Base-by-base conservation (phyloP, 805 yeast species). In the Starmerella sp. region DNA sequence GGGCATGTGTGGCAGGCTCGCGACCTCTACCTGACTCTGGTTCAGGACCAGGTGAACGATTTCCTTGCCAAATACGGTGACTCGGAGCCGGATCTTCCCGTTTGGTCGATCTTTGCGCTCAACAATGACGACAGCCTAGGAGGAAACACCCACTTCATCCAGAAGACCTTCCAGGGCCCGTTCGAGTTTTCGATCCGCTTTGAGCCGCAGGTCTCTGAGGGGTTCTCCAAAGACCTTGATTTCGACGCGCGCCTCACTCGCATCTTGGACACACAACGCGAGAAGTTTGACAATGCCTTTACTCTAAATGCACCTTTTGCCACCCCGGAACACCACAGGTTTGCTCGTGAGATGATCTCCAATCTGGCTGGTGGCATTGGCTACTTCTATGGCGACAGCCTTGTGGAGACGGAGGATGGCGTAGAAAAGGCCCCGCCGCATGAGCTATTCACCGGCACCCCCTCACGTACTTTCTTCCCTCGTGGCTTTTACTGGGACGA, bases 401-500 rank as follows among this genome's bases (percentile, higher is more conserved):
- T 93, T 29, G 72, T 82, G 36, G 87, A 83, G 60, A 89, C 84
- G 55, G 86, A 84, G 10, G 81, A 81, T 6, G 51, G 51, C 28
- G 43, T 48, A 5, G 51, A 48, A n/a, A 48, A 30, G 35, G 51
- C 51, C 5, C 43, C 48, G 22, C 51, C 53, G 32, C 50, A 52
- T 57, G 86, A 83, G 60, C 70, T 93, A 49, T 86, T 89, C 63
- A 78, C 93, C 0, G 75, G 88, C 28, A 93, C 88, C 36, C 98
- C 98, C 2, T 86, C 96, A 49, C 76, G 98, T 52, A 87, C 95
- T 0, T 87, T 86, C 65, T 93, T 93, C 69, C 97, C 98, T 4
- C 77, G 98, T 59, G 98, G 98, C 0, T 93, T 93, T 65, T 88
- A 86, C 66, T 93, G 98, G 98, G 98, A 93, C 69, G 98, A 93